Evolutionary conservation across 371 early-diverging fungal genomes (phyloP).

Genomic region (Conidiobolus incongruus): DNA sequence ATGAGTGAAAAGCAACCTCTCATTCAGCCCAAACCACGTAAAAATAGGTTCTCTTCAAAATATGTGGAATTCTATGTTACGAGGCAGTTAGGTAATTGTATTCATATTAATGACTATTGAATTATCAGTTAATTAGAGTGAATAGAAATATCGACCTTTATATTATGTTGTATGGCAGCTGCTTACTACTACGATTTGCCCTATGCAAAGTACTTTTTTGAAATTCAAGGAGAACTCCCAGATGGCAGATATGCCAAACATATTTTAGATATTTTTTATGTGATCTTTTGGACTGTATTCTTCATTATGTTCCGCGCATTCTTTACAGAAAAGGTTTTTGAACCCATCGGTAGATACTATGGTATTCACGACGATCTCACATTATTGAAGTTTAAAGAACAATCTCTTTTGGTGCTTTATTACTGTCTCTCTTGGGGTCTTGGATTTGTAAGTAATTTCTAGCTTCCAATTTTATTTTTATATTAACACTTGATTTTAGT

Average conservation of each 20-base stretch:
- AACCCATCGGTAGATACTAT: slow-evolving; percentile 22
- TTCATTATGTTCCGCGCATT: slow-evolving; percentile 41
- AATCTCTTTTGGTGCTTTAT: slow-evolving; percentile 26
- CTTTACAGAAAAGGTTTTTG: slow-evolving; percentile 27
- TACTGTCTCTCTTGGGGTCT: slow-evolving; percentile 28
- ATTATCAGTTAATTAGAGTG: too few relatives aligned
- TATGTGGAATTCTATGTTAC: too few relatives aligned
- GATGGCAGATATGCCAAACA: slow-evolving; percentile 13
- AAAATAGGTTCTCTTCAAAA: too few relatives aligned
- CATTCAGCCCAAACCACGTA: too few relatives aligned
- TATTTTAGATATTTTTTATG: slow-evolving; percentile 25
- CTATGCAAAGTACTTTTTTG: background rate
- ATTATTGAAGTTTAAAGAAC: slow-evolving; percentile 37
- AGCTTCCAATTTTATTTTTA: slow-evolving; percentile 4
- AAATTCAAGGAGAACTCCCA: background rate
- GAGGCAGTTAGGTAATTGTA: too few relatives aligned
- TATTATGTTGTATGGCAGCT: background rate
- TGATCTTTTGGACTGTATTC: slow-evolving; percentile 35
- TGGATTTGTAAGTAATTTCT: slow-evolving; percentile 24
- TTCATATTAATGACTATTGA: too few relatives aligned
- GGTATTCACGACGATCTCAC: slow-evolving; percentile 23
- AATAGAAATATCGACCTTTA: too few relatives aligned
- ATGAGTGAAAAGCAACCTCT: too few relatives aligned
- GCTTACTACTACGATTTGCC: background rate
- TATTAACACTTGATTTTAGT: background rate